Conservation (phyloP, 257 asterid genomes). For the Euphrasia confusa region DNA sequence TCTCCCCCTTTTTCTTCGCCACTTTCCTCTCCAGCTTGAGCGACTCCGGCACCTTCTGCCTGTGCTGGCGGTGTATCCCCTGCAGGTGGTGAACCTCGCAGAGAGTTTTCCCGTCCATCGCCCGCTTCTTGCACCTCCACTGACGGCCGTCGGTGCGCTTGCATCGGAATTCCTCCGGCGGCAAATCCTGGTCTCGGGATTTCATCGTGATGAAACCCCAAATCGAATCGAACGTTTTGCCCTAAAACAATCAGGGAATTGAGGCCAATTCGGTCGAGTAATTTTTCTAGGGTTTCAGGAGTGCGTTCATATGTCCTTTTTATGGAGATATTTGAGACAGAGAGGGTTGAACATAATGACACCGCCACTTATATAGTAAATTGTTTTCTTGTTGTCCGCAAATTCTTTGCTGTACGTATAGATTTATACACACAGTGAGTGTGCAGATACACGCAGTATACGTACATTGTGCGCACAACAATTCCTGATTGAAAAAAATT, state of each 20-base stretch:
- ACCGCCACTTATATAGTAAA: conserved; percentile 15
- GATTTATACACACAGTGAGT: conserved; percentile 18
- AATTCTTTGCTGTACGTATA: conserved; percentile 14
- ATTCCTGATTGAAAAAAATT: background rate
- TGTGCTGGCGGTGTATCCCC: conserved; percentile 76
- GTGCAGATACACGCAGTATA: conserved; percentile 23
- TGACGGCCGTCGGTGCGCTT: conserved; percentile 95
- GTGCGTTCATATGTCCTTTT: conserved; percentile 19
- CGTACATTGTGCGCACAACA: background rate
- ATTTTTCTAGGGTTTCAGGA: conserved; percentile 39
- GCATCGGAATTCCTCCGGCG: conserved; percentile 92
- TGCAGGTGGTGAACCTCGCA: conserved; percentile 87
- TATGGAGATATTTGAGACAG: conserved; percentile 25
- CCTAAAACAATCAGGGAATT: background rate
- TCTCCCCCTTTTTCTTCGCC: conserved; percentile 39
- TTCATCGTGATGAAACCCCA: background rate
- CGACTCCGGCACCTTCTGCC: conserved; percentile 81
- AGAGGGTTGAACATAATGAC: conserved; percentile 26
- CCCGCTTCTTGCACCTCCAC: conserved; percentile 91
- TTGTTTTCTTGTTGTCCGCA: conserved; percentile 4
- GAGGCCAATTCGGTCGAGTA: background rate
- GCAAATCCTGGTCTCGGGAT: conserved; percentile 46
- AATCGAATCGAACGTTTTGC: background rate
- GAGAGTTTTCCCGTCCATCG: conserved; percentile 74
- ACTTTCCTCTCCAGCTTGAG: conserved; percentile 70